Conservation (phyloP, 306 rosid genomes). For the Fagus sylvatica region DNA sequence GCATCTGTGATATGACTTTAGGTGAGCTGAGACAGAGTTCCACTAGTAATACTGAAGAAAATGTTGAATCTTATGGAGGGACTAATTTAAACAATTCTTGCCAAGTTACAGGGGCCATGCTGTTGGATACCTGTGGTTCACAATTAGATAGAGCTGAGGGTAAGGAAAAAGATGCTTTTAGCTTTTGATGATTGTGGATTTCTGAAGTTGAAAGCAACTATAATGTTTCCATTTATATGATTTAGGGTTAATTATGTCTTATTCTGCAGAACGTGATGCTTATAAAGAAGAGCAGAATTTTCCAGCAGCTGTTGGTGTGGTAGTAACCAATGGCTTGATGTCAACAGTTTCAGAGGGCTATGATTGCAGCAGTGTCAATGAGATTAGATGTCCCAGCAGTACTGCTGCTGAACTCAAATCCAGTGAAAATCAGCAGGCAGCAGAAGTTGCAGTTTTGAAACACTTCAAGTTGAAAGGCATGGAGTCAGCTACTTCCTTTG, state of each 20-base stretch:
- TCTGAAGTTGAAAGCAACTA: neutral
- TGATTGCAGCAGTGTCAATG: constrained; percentile 14
- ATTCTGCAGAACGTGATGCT: constrained; percentile 35
- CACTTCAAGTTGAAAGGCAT: constrained; percentile 35
- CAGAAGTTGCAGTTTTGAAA: constrained; percentile 26
- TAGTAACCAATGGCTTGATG: constrained; percentile 22
- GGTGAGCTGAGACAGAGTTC: constrained; percentile 36
- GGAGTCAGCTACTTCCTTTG: constrained; percentile 33
- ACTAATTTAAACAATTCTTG: constrained; percentile 29
- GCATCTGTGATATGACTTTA: constrained; percentile 21
- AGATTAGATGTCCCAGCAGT: constrained; percentile 25
- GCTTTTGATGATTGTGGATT: constrained; percentile 1
- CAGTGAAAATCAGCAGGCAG: constrained; percentile 30
- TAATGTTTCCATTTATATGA: constrained; percentile 11
- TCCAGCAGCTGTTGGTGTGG: constrained; percentile 15
- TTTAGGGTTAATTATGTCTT: constrained; percentile 3
- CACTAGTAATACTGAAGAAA: constrained; percentile 27
- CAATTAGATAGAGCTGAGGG: constrained; percentile 37
- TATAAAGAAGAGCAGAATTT: constrained; percentile 33
- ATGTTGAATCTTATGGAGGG: constrained; percentile 18
- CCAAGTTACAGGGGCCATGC: constrained; percentile 25
- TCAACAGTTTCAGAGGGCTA: constrained; percentile 12
- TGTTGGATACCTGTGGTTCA: constrained; percentile 28
- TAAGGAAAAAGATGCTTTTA: constrained; percentile 35
- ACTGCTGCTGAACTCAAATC: constrained; percentile 32